phyloP scores from a whole-genome alignment of 1,284 basidiomycete species.

The Kwoniella shivajii region DNA sequence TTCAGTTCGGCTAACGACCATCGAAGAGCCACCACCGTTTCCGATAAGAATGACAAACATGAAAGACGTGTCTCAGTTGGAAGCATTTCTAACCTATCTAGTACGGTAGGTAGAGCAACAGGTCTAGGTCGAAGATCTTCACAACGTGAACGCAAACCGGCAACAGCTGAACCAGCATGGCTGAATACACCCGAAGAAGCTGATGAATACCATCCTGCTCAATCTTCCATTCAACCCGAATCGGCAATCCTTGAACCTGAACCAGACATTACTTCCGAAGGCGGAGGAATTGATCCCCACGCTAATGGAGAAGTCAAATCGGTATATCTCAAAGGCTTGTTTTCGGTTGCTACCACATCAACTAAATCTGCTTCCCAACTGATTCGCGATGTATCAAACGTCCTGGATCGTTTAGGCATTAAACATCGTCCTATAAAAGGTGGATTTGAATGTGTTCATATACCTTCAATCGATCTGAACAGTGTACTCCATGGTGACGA shows the following conservation, averaged over 20 bases:
- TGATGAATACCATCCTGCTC: constrained; percentile 22
- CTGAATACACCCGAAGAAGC: constrained; percentile 30
- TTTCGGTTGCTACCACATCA: constrained; percentile 94
- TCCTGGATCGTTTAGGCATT: constrained; percentile 90
- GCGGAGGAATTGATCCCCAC: constrained; percentile 26
- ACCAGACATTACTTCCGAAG: too few relatives aligned
- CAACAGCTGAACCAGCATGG: constrained; percentile 26
- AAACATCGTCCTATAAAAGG: constrained; percentile 86
- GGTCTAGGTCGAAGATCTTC: constrained; percentile 33
- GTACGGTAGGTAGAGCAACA: constrained; percentile 33
- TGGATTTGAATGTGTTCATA: constrained; percentile 94
- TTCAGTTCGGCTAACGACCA: constrained; percentile 50
- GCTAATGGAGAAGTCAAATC: constrained; percentile 70
- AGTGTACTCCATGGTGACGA: constrained; percentile 61
- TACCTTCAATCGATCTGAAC: constrained; percentile 86
- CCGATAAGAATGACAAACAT: constrained; percentile 64
- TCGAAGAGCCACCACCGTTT: constrained; percentile 69
- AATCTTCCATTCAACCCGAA: constrained; percentile 10
- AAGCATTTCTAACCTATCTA: constrained; percentile 38
- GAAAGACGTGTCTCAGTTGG: constrained; percentile 65
- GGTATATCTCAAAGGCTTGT: constrained; percentile 83
- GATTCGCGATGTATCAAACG: constrained; percentile 79
- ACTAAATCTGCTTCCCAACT: constrained; percentile 81
- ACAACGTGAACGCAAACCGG: constrained; percentile 22
- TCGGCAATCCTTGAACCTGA: constrained; percentile 9